Evolutionary conservation across 176 grass and related monocot genomes (phyloP).

Genomic region (Rhynchospora pubera): DNA sequence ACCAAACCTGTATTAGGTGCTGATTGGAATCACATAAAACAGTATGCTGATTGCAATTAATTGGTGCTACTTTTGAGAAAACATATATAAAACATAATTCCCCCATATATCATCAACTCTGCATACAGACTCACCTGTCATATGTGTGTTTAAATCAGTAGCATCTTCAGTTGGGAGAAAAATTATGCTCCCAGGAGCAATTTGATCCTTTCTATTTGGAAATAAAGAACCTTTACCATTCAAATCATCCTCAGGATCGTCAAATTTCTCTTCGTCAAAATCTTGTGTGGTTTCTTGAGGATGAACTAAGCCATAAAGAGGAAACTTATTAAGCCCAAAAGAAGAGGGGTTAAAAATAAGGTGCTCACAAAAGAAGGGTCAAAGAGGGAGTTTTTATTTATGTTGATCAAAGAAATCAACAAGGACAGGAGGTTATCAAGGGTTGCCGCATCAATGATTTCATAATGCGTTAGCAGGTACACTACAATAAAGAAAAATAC

Average conservation of each 20-base stretch:
- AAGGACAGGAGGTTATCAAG: background rate
- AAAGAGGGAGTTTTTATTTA: background rate
- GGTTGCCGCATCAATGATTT: background rate
- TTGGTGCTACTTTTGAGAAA: background rate
- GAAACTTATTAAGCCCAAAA: background rate
- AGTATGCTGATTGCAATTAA: background rate
- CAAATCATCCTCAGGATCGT: constrained; percentile 11
- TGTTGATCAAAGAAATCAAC: background rate
- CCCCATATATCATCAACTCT: background rate
- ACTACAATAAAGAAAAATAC: background rate
- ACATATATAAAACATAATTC: background rate
- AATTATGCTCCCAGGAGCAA: background rate
- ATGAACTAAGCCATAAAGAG: background rate
- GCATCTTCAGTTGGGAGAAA: background rate
- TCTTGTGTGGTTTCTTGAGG: background rate
- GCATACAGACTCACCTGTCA: background rate
- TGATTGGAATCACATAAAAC: background rate
- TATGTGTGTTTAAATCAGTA: constrained; percentile 8
- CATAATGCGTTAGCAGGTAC: background rate
- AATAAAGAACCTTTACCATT: background rate
- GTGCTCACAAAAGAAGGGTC: background rate
- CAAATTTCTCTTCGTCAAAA: too few relatives aligned
- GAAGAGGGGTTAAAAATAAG: background rate
- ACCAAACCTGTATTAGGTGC: background rate
- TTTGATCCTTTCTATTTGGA: constrained; percentile 13